A percentile compares a stretch with the other conserved stretches of the same genome.
Evolutionary conservation across 2,329 filamentous ascomycete genomes (phyloP).

Genomic region (Monosporascus sp.): DNA sequence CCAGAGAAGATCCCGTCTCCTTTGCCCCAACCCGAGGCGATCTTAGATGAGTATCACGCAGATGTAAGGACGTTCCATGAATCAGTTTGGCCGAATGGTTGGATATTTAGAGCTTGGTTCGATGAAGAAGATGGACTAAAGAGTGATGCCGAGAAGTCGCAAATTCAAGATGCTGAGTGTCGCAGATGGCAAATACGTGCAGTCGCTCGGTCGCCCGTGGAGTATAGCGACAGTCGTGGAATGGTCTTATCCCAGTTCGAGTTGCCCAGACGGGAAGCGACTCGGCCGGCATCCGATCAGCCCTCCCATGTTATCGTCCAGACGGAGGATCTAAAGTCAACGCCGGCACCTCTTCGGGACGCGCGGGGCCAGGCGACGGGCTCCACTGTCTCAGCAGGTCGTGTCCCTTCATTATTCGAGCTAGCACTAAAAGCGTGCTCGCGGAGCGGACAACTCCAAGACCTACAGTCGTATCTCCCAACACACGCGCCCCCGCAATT

Average conservation of each 20-base stretch:
- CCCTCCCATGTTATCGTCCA: conserved; percentile 6
- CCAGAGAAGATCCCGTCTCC: conserved; percentile 20
- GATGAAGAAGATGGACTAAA: conserved; percentile 5
- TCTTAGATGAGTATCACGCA: conserved; percentile 1
- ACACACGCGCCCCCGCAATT: conserved; percentile 35
- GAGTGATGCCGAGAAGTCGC: background rate
- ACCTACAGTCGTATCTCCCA: conserved; percentile 39
- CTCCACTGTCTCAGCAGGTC: conserved; percentile 16
- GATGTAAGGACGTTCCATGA: background rate
- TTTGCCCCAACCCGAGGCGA: conserved; percentile 1
- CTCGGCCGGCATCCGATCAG: background rate
- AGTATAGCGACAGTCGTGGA: conserved; percentile 27
- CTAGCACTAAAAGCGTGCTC: conserved; percentile 43
- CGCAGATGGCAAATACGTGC: conserved; percentile 15
- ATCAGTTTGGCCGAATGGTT: background rate
- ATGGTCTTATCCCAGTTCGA: conserved; percentile 20
- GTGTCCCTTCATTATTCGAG: conserved; percentile 47
- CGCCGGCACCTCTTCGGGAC: conserved; percentile 9
- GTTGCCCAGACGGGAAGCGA: conserved; percentile 11
- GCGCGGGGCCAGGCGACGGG: conserved; percentile 1
- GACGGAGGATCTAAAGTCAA: conserved; percentile 17
- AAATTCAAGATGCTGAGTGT: background rate
- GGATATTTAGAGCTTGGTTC: conserved; percentile 8
- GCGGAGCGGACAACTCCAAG: conserved; percentile 34
- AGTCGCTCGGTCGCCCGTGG: conserved; percentile 23